Evolutionary conservation across 768 basidiomycete species (phyloP).

Genomic region (Glaciozyma martinii): DNA sequence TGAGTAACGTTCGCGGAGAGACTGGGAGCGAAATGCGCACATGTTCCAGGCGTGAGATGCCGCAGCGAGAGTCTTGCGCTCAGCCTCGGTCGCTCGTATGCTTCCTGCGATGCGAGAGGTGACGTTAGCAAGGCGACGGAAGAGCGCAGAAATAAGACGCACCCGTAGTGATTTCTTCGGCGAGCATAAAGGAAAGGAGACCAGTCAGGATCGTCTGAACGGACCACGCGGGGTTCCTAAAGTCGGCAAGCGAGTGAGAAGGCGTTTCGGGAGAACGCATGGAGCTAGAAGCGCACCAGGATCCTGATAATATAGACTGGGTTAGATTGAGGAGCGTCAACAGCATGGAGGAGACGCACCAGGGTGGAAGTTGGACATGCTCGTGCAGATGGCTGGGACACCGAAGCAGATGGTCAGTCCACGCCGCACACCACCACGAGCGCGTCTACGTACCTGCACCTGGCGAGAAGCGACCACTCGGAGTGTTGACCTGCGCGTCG

Average conservation of each 20-base stretch:
- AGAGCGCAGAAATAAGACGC: background rate
- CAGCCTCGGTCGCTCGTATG: constrained; percentile 64
- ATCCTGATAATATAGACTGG: too few relatives aligned
- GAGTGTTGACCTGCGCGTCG: constrained; percentile 54
- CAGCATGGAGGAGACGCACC: background rate
- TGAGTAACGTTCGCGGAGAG: background rate
- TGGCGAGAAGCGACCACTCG: constrained; percentile 39
- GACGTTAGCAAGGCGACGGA: background rate
- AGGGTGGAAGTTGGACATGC: constrained; percentile 16
- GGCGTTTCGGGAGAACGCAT: background rate
- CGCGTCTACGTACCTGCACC: constrained; percentile 1
- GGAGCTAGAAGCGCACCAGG: background rate
- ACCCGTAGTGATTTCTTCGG: constrained; percentile 85
- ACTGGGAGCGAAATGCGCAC: constrained; percentile 45
- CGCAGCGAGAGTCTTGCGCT: constrained; percentile 67
- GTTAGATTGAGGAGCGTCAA: background rate
- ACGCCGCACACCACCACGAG: background rate
- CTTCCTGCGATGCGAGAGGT: constrained; percentile 48
- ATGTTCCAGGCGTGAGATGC: constrained; percentile 83
- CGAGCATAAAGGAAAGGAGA: constrained; percentile 85
- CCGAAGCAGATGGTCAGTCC: background rate
- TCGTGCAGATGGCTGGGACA: constrained; percentile 15
- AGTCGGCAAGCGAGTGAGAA: too few relatives aligned
- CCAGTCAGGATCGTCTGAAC: constrained; percentile 73
- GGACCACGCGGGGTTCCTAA: constrained; percentile 86